Evolutionary conservation across 164 flowering plant species (phyloP).

Genomic region (Annona cherimola): DNA sequence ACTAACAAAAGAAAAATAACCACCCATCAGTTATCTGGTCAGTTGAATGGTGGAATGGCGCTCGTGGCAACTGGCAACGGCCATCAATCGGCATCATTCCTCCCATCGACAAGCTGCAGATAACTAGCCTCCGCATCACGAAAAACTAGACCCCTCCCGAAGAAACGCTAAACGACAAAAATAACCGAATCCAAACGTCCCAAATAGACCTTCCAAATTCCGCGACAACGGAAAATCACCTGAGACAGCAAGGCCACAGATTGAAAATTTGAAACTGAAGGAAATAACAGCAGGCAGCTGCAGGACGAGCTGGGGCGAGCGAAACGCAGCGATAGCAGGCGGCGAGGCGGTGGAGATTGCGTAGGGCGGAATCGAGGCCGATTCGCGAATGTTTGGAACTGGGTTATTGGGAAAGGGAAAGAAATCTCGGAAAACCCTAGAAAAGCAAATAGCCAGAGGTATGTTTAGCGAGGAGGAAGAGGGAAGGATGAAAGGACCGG

Average conservation of each 20-base stretch:
- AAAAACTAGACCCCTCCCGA: no score
- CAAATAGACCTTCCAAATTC: no score
- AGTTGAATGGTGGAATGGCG: no score
- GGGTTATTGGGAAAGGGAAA: neutral
- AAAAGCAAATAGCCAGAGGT: neutral
- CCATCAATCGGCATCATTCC: no score
- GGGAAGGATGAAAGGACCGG: neutral
- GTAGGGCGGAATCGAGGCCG: neutral
- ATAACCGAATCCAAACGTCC: no score
- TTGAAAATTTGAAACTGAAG: neutral
- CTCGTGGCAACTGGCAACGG: no score
- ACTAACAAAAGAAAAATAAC: no score
- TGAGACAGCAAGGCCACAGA: neutral
- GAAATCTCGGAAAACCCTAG: conserved; percentile 2
- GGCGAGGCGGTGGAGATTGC: neutral
- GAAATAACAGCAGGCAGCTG: neutral
- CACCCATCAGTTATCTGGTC: no score
- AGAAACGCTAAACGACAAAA: no score
- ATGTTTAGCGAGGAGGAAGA: neutral
- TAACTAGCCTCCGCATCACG: no score
- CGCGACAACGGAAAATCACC: neutral
- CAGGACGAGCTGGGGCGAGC: neutral
- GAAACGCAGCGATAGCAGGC: neutral
- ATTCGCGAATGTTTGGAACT: neutral
- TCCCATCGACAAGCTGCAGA: no score